A percentile compares a stretch with the other conserved stretches of the same genome.
Evolutionary conservation across 2,329 filamentous ascomycete genomes (phyloP).

Genomic region (Paraconiothyrium brasiliense): DNA sequence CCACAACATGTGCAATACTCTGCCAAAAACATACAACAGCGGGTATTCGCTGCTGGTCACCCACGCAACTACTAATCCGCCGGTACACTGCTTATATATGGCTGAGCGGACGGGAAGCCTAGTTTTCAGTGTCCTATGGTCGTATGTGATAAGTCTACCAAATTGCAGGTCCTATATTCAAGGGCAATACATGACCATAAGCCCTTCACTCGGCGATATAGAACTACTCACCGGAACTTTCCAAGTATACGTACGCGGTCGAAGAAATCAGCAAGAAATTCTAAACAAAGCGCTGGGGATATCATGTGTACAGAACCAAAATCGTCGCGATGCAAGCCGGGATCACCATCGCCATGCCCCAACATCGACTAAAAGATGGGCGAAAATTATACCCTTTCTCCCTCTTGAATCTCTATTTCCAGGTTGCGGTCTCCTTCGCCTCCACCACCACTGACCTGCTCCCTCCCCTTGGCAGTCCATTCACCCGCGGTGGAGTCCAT

Average conservation of each 20-base stretch:
- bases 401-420: slow-evolving; percentile 23
- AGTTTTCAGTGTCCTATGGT: slow-evolving; percentile 1
- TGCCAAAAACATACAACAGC: too few relatives aligned
- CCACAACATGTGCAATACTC: not conserved
- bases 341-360: not conserved
- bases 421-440: slow-evolving; percentile 35
- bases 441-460: slow-evolving; percentile 39
- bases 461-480: slow-evolving; percentile 40
- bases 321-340: not conserved
- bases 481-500: slow-evolving; percentile 43
- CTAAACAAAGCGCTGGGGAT: not conserved
- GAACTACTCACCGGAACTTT: not conserved
- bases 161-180: not conserved
- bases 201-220: too few relatives aligned
- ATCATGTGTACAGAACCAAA: not conserved
- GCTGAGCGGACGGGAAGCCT: not conserved
- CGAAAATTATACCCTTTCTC: slow-evolving; percentile 5
- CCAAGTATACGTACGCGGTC: not conserved
- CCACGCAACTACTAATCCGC: too few relatives aligned
- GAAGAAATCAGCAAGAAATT: not conserved
- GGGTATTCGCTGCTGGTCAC: too few relatives aligned
- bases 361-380: not conserved
- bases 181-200: not conserved
- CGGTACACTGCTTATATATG: not conserved
- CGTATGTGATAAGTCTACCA: not conserved